Evolutionary conservation across 495 filamentous ascomycete species (phyloP).

Genomic region (Aspergillus biplanus): DNA sequence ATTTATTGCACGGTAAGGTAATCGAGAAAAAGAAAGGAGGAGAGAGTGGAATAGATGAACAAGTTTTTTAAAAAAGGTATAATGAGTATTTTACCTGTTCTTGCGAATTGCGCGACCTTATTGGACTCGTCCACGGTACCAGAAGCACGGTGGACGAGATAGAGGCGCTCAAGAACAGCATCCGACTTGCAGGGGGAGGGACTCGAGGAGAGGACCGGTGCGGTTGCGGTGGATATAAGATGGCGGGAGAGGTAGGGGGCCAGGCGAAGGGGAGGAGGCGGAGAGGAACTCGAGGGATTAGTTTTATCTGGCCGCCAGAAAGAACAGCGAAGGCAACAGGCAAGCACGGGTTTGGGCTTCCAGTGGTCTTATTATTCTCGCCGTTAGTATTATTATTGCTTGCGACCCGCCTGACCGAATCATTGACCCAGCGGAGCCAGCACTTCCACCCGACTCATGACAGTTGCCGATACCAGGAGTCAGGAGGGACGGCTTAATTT

Average conservation of each 20-base stretch:
- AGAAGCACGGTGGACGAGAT: conserved; percentile 44
- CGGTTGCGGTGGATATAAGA: conserved; percentile 12
- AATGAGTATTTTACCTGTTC: too few species aligned
- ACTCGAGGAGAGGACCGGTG: conserved; percentile 11
- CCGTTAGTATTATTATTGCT: conserved; percentile 12
- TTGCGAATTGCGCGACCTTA: conserved; percentile 22
- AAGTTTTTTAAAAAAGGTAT: conserved; percentile 8
- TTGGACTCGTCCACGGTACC: conserved; percentile 43
- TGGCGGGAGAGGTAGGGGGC: conserved; percentile 15
- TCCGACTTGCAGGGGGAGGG: conserved; percentile 31
- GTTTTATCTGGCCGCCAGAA: background rate
- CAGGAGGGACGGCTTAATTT: conserved; percentile 2
- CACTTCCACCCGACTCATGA: background rate
- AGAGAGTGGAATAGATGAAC: background rate
- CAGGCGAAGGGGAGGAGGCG: conserved; percentile 15
- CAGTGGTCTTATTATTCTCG: conserved; percentile 11
- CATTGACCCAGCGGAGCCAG: conserved; percentile 13
- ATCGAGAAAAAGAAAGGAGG: conserved; percentile 1
- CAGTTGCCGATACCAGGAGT: conserved; percentile 1
- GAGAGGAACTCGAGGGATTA: conserved; percentile 12
- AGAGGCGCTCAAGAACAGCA: conserved; percentile 37
- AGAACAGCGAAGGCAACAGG: conserved; percentile 11
- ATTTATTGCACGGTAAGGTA: background rate
- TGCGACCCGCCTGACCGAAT: conserved; percentile 31
- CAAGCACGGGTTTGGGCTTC: conserved; percentile 23